Conservation (phyloP, 202 grass and related monocot genomes). For the Digitaria exilis region DNA sequence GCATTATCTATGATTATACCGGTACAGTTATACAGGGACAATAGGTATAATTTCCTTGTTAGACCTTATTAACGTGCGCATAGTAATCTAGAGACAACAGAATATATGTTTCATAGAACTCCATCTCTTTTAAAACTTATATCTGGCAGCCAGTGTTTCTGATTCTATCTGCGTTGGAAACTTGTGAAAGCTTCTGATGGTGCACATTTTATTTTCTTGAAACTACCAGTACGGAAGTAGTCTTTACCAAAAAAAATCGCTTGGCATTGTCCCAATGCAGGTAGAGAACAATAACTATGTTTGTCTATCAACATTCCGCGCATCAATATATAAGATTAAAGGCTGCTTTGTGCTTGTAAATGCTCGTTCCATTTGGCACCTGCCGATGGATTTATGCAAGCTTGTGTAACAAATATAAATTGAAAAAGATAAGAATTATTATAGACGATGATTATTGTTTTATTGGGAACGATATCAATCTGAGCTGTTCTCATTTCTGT, state of each 20-base stretch:
- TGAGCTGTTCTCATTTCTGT: conserved; percentile 30
- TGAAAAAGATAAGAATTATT: conserved; percentile 14
- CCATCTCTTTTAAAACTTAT: conserved; percentile 11
- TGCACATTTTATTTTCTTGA: conserved; percentile 4
- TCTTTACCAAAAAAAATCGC: background rate
- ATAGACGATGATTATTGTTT: background rate
- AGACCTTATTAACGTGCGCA: background rate
- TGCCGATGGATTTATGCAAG: conserved; percentile 39
- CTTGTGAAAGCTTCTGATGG: conserved; percentile 25
- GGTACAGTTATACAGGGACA: background rate
- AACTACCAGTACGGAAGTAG: background rate
- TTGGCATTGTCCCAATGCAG: conserved; percentile 16
- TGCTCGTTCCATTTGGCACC: background rate
- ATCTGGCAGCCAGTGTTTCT: background rate
- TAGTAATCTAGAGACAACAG: background rate
- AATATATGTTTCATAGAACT: conserved; percentile 18
- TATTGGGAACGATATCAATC: conserved; percentile 31
- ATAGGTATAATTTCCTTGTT: conserved; percentile 4
- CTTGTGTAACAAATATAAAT: conserved; percentile 17
- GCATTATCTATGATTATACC: background rate
- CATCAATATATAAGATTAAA: conserved; percentile 13
- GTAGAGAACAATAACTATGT: conserved; percentile 29
- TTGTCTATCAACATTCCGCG: conserved; percentile 22
- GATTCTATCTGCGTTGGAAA: background rate
- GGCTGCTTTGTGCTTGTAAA: conserved; percentile 6